Conservation (phyloP, 2,329 filamentous ascomycete species). For the Ophiostoma piceae region DNA sequence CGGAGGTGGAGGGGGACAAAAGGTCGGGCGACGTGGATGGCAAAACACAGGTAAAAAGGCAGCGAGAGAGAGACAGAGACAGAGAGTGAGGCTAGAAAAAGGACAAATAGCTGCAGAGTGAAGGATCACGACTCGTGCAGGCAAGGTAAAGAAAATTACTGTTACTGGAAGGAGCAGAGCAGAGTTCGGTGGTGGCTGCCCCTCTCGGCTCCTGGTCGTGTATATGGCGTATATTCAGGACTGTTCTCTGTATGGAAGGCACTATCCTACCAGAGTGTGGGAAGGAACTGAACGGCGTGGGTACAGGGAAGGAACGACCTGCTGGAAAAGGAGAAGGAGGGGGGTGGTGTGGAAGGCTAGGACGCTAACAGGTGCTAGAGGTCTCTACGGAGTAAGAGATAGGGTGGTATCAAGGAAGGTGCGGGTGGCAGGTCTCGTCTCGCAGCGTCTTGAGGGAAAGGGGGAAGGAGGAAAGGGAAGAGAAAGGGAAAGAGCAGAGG, state of each 20-base stretch:
- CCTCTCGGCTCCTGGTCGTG: constrained; percentile 24
- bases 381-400: neutral
- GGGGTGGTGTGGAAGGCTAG: constrained; percentile 16
- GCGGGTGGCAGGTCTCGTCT: neutral
- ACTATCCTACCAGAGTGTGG: neutral
- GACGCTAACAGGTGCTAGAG: neutral
- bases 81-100: neutral
- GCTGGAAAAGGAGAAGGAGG: constrained; percentile 23
- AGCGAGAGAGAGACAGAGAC: neutral
- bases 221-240: constrained; percentile 7
- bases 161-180: neutral
- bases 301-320: constrained; percentile 21
- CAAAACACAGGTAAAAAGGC: neutral
- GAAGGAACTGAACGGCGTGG: neutral
- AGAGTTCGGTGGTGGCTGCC: constrained; percentile 19
- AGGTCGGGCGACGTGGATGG: neutral
- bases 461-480: constrained; percentile 2
- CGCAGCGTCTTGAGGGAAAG: neutral
- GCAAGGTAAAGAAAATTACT: neutral
- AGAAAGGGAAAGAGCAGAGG: constrained; percentile 19
- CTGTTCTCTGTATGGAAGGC: constrained; percentile 5
- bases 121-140: constrained; percentile 15
- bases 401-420: neutral
- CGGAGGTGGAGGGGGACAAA: neutral
- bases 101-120: neutral